Percentiles rank a stretch among this genome's conserved stretches.
Conservation (phyloP, 495 filamentous ascomycete species). For the Daldinia vernicosa region DNA sequence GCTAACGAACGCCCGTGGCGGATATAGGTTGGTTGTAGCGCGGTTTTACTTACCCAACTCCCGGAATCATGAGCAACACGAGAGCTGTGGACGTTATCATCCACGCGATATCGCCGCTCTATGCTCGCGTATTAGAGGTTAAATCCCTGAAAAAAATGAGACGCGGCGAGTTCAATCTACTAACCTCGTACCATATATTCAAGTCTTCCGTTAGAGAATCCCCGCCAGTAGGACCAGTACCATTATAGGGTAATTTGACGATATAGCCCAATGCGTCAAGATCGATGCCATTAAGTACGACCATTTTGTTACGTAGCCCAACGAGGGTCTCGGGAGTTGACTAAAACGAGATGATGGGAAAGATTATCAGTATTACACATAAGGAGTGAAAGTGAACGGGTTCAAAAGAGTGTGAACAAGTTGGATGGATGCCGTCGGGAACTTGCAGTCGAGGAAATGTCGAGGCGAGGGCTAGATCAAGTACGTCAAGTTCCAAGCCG, state of each 20-base stretch:
- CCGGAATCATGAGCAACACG: constrained; percentile 97
- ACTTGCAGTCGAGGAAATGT: constrained; percentile 2
- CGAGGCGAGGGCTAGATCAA: constrained; percentile 37
- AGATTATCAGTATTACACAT: constrained; percentile 13
- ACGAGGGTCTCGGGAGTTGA: constrained; percentile 10
- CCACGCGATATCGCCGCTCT: constrained; percentile 93
- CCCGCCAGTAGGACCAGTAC: constrained; percentile 71
- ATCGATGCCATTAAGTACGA: constrained; percentile 50
- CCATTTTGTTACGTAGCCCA: constrained; percentile 44
- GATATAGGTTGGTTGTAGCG: constrained; percentile 25
- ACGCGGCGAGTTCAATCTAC: constrained; percentile 30
- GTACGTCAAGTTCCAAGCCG: constrained; percentile 21
- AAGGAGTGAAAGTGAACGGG: constrained; percentile 21
- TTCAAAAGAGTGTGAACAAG: constrained; percentile 39
- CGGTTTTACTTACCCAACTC: constrained; percentile 70
- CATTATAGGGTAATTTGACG: constrained; percentile 68
- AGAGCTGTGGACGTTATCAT: constrained; percentile 87
- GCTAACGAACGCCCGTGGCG: constrained; percentile 8
- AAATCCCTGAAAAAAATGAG: neutral
- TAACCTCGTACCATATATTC: constrained; percentile 84
- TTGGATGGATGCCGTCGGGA: constrained; percentile 26
- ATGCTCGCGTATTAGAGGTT: constrained; percentile 13
- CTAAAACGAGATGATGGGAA: constrained; percentile 16
- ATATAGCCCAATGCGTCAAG: constrained; percentile 58
- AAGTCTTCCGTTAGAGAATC: constrained; percentile 77